Base-by-base conservation (phyloP, 768 basidiomycete genomes). In the Lactarius quietus region DNA sequence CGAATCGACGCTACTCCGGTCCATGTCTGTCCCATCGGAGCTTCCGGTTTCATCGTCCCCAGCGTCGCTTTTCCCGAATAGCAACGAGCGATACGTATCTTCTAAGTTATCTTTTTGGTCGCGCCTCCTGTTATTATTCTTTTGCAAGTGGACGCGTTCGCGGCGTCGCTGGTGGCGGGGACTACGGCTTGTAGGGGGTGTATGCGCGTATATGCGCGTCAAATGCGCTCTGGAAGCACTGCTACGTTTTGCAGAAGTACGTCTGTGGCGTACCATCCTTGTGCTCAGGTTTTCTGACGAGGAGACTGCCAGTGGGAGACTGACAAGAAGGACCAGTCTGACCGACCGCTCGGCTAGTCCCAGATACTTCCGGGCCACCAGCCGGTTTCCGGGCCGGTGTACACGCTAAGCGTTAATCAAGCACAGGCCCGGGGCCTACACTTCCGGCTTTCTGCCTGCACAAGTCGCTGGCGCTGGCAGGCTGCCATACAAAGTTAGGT, bases 261-360 rank as follows among this genome's bases (percentile, higher is more conserved):
- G 57, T 48, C 28, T 62, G 39, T 33, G 62, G 38, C 65, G 56
- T 45, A 48, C 12, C 65, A 66, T 66, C 18, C 48, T 51, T 33
- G 33, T 2, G 12, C 7, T 48, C 45, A 6, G n/a, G n/a, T 51
- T 51, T n/a, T 28, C 17, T 10, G n/a, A 28, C 1, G 23, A 51
- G 48, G 12, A 15, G 14, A 33, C n/a, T n/a, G n/a, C n/a, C n/a
- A n/a, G n/a, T n/a, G n/a, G n/a, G n/a, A n/a, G n/a, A n/a, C n/a
- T n/a, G n/a, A n/a, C n/a, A n/a, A n/a, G n/a, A n/a, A n/a, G n/a
- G n/a, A n/a, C n/a, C n/a, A n/a, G n/a, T n/a, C 35, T 36, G 35
- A 36, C 35, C 35, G 12, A 9, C 9, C 33, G 9, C 35, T 12
- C 35, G 3, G 35, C 38, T 3, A 38, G 38, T 36, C 38, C 38